Base-by-base conservation (phyloP, 2,329 filamentous ascomycete genomes). In the Cordyceps cateniannulata region DNA sequence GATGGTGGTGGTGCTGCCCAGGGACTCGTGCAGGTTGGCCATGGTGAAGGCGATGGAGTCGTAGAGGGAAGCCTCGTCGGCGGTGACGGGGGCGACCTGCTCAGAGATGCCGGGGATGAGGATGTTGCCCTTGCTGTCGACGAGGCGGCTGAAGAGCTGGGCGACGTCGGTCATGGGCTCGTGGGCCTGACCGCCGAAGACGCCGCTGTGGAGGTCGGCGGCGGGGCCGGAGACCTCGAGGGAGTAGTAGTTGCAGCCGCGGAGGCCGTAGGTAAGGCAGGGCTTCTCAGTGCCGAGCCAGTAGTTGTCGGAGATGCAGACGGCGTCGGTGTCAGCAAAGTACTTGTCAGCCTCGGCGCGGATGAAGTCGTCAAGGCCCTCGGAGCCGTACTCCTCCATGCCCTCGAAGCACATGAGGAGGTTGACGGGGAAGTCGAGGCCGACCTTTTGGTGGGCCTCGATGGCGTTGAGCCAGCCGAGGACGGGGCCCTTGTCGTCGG, bases 251-350 rank as follows among this genome's bases (percentile, higher is more conserved):
- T 96, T 98, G 86, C 91, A 96, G 59, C 95, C 95, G 67, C 95
- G 90, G 64, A 99, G 88, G 68, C 95, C 95, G 74, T 99, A 99
- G 10, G 95, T 99, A 71, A 99, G 79, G 76, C 95, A 99, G 14
- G 95, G 95, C 83, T 97, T 97, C 83, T 98, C 92, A 6, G 95
- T 98, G 62, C 95, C 95, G 45, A 99, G 87, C 95, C 95, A 99
- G 86, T 99, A 99, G 84, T 99, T 99, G 77, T 99, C 95, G 52
- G 91, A 96, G 73, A 99, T 99, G 79, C 95, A 99, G 63, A 98
- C 91, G 6, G 93, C 95, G 67, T 99, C 95, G 40, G 92, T 87
- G 69, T 97, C 93, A 70, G 91, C 91, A 80, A 99, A 99, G 81
- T 88, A 98, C 69, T 90, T 89, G 79, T 96, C 91, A 66, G 89